Conservation (phyloP, 352 stramenopile species). For the Phytopythium kandeliae region DNA sequence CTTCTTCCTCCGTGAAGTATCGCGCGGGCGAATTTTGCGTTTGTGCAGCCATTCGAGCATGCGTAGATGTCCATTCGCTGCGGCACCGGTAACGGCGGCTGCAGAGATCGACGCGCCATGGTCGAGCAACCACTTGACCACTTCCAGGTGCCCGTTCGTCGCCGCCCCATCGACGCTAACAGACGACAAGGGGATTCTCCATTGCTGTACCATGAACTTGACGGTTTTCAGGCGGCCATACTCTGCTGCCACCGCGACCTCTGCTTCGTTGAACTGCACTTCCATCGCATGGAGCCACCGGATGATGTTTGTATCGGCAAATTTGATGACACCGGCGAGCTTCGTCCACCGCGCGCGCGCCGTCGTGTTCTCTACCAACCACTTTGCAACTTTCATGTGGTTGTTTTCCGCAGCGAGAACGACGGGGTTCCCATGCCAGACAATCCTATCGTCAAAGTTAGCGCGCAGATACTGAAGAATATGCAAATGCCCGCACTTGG, state of each 20-base stretch:
- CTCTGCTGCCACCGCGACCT: not conserved
- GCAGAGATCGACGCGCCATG: not conserved
- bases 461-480: conserved; percentile 9
- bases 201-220: not conserved
- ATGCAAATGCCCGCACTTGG: conserved; percentile 6
- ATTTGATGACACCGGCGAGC: too few species aligned
- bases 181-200: not conserved
- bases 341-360: not conserved
- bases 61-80: not conserved
- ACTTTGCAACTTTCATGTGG: not conserved
- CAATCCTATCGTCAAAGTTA: not conserved
- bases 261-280: not conserved
- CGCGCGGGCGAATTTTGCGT: not conserved
- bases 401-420: conserved; percentile 2
- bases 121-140: not conserved
- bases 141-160: conserved; percentile 3
- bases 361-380: too few species aligned
- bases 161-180: not conserved
- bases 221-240: too few species aligned
- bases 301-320: too few species aligned
- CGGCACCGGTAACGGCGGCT: not conserved
- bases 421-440: conserved; percentile 5
- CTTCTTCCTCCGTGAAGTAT: not conserved
- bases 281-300: not conserved
- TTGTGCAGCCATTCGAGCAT: not conserved